phyloP scores from a whole-genome alignment of 805 yeast species.

The Cyberlindnera samutprakarnensis region DNA sequence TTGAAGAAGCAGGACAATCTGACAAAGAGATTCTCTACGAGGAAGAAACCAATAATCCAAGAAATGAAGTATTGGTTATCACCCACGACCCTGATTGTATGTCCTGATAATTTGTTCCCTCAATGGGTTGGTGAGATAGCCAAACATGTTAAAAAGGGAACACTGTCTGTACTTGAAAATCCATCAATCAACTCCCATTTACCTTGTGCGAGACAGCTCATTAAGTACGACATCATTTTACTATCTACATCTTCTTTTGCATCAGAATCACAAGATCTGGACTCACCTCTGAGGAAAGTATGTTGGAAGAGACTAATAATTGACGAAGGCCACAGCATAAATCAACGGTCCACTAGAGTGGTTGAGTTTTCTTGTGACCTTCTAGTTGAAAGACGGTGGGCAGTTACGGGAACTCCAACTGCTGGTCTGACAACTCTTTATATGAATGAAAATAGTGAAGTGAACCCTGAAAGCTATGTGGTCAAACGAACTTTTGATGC shows the following conservation, averaged over 20 bases:
- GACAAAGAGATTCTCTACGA: conserved; percentile 12
- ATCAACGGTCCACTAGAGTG: conserved; percentile 41
- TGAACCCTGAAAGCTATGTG: conserved; percentile 26
- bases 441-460: conserved; percentile 24
- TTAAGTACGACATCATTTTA: conserved; percentile 45
- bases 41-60: conserved; percentile 12
- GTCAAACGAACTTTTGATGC: conserved; percentile 45
- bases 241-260: conserved; percentile 42
- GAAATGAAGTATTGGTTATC: conserved; percentile 34
- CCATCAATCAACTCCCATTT: conserved; percentile 20
- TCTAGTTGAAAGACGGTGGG: conserved; percentile 59
- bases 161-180: conserved; percentile 29
- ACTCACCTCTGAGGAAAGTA: conserved; percentile 31
- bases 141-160: conserved; percentile 41
- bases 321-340: conserved; percentile 72
- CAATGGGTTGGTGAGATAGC: conserved; percentile 57
- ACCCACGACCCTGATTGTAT: conserved; percentile 48
- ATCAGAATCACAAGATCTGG: conserved; percentile 27
- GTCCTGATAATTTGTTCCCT: conserved; percentile 58
- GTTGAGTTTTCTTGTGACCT: conserved; percentile 41
- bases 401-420: conserved; percentile 72
- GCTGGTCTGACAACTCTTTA: conserved; percentile 56
- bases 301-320: conserved; percentile 66
- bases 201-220: conserved; percentile 23
- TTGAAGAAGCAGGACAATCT: conserved; percentile 16